These are phyloP conservation scores for Macadamia integrifolia DNA, from an alignment of 164 flowering plant genomes.

Conservation along the genomic window DNA sequence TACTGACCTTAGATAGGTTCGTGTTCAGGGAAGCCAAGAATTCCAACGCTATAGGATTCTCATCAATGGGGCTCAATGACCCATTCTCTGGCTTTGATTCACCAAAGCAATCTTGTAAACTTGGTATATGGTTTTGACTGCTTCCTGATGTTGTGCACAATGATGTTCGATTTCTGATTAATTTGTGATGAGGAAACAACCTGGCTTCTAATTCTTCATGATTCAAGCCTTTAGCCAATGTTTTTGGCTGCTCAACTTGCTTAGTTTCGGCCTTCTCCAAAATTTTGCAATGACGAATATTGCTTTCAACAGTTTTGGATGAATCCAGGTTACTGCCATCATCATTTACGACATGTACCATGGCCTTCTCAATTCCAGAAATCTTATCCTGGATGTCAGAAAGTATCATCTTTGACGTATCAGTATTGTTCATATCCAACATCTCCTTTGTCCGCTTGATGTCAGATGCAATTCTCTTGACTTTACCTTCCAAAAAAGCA, in stretches of 20 bases:
- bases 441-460: slow-evolving; percentile 88
- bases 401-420: slow-evolving; percentile 64
- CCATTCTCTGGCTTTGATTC: slow-evolving; percentile 26
- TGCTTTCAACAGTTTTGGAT: slow-evolving; percentile 15
- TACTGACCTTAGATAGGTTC: slow-evolving; percentile 18
- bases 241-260: slow-evolving; percentile 13
- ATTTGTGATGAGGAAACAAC: slow-evolving; percentile 85
- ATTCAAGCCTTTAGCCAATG: slow-evolving; percentile 42
- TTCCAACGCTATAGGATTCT: slow-evolving; percentile 54
- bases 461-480: slow-evolving; percentile 85
- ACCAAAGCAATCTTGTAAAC: slow-evolving; percentile 8
- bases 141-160: slow-evolving; percentile 26
- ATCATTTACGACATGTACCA: slow-evolving; percentile 44
- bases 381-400: slow-evolving; percentile 88
- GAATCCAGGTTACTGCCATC: slow-evolving; percentile 17
- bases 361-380: slow-evolving; percentile 82
- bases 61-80: slow-evolving; percentile 38
- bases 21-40: slow-evolving; percentile 57
- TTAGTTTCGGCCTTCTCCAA: slow-evolving; percentile 16
- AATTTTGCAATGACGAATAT: slow-evolving; percentile 2
- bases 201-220: slow-evolving; percentile 72
- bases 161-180: slow-evolving; percentile 45
- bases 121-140: slow-evolving; percentile 15
- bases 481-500: slow-evolving; percentile 84
- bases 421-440: slow-evolving; percentile 78